A percentile compares a stretch with the other conserved stretches of the same genome.
These are phyloP conservation scores for Monotropa hypopitys DNA, from an alignment of 179 eudicot genomes.

Conservation along the genomic window DNA sequence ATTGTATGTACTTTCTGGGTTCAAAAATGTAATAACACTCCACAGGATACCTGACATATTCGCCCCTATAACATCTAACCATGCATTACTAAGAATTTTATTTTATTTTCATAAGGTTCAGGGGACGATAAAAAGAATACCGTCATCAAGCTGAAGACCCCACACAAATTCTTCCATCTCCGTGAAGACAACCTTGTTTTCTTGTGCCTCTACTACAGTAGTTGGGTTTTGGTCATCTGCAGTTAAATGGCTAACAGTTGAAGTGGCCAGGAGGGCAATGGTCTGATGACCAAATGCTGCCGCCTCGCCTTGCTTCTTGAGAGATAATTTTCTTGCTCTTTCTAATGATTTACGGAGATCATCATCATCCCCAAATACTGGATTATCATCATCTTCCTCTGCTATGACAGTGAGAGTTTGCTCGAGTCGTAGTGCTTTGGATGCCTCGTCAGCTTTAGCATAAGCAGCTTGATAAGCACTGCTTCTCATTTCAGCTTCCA, in stretches of 20 bases:
- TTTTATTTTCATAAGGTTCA: background rate
- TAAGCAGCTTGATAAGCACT: slow-evolving; percentile 65
- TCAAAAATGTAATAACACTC: background rate
- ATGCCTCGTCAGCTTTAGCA: slow-evolving; percentile 85
- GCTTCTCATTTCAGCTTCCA: slow-evolving; percentile 64
- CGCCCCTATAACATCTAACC: background rate
- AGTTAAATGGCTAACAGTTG: slow-evolving; percentile 24
- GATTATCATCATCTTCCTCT: slow-evolving; percentile 41
- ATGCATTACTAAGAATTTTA: background rate
- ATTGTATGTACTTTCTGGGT: background rate
- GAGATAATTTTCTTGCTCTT: slow-evolving; percentile 77
- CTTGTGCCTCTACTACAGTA: slow-evolving; percentile 49
- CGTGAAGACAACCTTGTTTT: slow-evolving; percentile 82
- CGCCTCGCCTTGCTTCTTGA: slow-evolving; percentile 49
- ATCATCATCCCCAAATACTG: slow-evolving; percentile 49
- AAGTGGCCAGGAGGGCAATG: slow-evolving; percentile 52
- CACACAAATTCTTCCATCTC: slow-evolving; percentile 99
- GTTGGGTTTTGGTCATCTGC: slow-evolving; percentile 31
- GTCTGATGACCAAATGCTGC: slow-evolving; percentile 42
- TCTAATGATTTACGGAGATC: slow-evolving; percentile 75
- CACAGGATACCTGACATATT: background rate
- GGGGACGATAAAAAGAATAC: slow-evolving; percentile 20
- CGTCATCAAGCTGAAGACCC: slow-evolving; percentile 95
- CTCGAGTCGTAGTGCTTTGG: slow-evolving; percentile 58
- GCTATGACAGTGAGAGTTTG: slow-evolving; percentile 20